Percentiles rank a stretch among this genome's conserved stretches.
Evolutionary conservation across 2,329 filamentous ascomycete species (phyloP).

Genomic region (Beauveria australis): DNA sequence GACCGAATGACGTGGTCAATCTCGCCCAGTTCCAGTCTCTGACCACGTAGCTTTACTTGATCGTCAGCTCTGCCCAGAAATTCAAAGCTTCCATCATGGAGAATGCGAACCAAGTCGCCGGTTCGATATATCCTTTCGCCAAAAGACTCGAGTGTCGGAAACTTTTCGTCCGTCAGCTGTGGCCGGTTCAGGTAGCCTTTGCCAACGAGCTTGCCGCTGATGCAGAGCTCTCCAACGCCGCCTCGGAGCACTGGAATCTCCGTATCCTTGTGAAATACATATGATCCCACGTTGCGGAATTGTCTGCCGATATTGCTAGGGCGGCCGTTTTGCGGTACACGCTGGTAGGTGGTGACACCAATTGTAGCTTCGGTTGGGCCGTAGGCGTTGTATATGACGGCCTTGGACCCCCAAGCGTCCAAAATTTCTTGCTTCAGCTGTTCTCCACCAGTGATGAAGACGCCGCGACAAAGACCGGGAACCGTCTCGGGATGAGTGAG

Average conservation of each 20-base stretch:
- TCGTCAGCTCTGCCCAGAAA: slow-evolving; percentile 85
- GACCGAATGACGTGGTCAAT: slow-evolving; percentile 76
- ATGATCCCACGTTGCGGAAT: slow-evolving; percentile 81
- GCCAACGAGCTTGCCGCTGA: slow-evolving; percentile 79
- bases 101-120: slow-evolving; percentile 75
- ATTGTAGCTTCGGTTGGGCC: slow-evolving; percentile 92
- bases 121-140: slow-evolving; percentile 71
- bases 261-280: slow-evolving; percentile 63
- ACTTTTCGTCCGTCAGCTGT: slow-evolving; percentile 69
- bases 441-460: slow-evolving; percentile 91
- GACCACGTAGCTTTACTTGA: slow-evolving; percentile 84
- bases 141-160: slow-evolving; percentile 54
- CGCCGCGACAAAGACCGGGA: slow-evolving; percentile 68
- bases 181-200: slow-evolving; percentile 78
- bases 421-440: slow-evolving; percentile 82
- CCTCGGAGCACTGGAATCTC: slow-evolving; percentile 66
- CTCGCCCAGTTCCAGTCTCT: slow-evolving; percentile 82
- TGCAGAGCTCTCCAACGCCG: slow-evolving; percentile 78
- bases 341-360: slow-evolving; percentile 81
- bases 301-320: slow-evolving; percentile 82
- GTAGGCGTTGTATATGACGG: slow-evolving; percentile 85
- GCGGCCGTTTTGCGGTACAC: slow-evolving; percentile 68
- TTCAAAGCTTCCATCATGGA: slow-evolving; percentile 75
- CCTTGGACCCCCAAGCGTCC: slow-evolving; percentile 70
- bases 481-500: slow-evolving; percentile 73